Evolutionary conservation across 176 grass and related monocot species (phyloP).

Genomic region (Tillandsia fasciculata): DNA sequence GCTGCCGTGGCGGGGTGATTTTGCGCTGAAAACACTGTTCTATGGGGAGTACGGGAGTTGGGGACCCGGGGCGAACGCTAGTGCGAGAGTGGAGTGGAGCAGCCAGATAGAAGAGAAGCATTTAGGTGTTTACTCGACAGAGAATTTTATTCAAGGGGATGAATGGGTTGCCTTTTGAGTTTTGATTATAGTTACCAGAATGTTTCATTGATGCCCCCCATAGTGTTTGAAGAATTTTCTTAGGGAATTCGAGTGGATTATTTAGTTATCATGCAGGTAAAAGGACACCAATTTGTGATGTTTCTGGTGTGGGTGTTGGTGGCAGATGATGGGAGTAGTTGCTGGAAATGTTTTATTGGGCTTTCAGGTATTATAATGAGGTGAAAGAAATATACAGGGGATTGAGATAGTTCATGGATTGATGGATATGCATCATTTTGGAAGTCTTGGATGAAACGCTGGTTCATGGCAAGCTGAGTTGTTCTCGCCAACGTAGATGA

Average conservation of each 20-base stretch:
- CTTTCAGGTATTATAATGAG: neutral
- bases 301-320: neutral
- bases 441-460: neutral
- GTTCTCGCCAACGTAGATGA: neutral
- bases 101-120: slow-evolving; percentile 34
- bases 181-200: neutral
- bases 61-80: slow-evolving; percentile 51
- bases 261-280: no score
- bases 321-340: neutral
- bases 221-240: neutral
- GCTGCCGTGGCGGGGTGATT: slow-evolving; percentile 60
- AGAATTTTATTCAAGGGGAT: slow-evolving; percentile 78
- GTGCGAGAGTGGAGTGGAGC: slow-evolving; percentile 70
- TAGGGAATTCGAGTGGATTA: neutral
- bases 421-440: neutral
- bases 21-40: slow-evolving; percentile 52
- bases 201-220: neutral
- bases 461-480: neutral
- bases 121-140: slow-evolving; percentile 41
- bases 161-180: slow-evolving; percentile 49
- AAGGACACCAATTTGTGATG: neutral
- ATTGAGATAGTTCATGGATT: neutral
- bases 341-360: neutral
- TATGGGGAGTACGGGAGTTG: slow-evolving; percentile 62
- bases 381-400: neutral